Conservation (phyloP, 441 rosid genomes). For the Syzygium malaccense region DNA sequence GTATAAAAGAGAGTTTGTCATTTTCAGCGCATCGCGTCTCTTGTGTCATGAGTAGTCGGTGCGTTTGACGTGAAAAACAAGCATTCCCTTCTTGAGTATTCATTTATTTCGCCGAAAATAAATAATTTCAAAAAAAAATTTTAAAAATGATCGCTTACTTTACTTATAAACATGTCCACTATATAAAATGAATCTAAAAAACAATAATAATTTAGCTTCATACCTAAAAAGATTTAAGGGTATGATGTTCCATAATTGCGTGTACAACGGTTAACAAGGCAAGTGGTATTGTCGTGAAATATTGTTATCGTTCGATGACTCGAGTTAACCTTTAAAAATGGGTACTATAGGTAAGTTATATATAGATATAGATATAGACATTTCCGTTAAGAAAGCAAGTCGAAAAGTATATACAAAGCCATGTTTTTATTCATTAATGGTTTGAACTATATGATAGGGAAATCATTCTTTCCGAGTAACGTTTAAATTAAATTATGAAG, state of each 20-base stretch:
- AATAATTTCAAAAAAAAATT: rapidly evolving
- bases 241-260: background rate
- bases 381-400: background rate
- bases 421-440: background rate
- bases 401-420: background rate
- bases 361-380: too few relatives aligned
- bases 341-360: background rate
- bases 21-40: background rate
- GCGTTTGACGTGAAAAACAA: background rate
- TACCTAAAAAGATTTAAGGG: background rate
- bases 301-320: background rate
- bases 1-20: background rate
- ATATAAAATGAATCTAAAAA: too few relatives aligned
- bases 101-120: background rate
- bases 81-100: background rate
- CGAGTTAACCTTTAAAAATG: background rate
- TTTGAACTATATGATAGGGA: background rate
- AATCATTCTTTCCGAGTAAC: background rate
- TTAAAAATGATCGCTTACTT: rapidly evolving
- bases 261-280: background rate
- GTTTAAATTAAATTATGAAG: background rate
- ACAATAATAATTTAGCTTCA: too few relatives aligned
- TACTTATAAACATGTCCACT: background rate
- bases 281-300: background rate
- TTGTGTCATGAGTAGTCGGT: background rate